Evolutionary conservation across 2,329 filamentous ascomycete genomes (phyloP), one percentile per base, ranked within the genome.

Genomic region (Penicillium sclerotiorum): DNA sequence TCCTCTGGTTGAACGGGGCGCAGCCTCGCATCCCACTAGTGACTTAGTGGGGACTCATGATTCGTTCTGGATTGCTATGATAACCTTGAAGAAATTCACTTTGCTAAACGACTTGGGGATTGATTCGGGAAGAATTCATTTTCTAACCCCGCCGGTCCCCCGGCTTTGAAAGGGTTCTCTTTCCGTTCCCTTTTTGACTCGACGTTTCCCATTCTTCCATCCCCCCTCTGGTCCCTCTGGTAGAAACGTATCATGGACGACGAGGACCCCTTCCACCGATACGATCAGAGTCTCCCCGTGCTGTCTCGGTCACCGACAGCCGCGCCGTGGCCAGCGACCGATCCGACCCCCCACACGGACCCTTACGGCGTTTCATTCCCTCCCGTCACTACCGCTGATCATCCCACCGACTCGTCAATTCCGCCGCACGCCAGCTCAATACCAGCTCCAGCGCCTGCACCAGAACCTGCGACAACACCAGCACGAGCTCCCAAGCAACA

Each of bases 241-340:
- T 17, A 5, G 8, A 17, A 51, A 25, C 17, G 28, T 17, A 55
- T 56, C 46, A 70, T 71, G 68, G 65, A 69, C 49, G 58, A 64
- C 63, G 64, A 70, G 59, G 56, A 61, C 46, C 47, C 52, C 48
- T 53, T 45, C 36, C 50, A 53, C 21, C 44, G 56, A 23, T 59
- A 63, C 48, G 60, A 68, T 52, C 61, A 64, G 47, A 58, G 60
- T 32, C 53, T 68, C 39, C 64, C 67, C 41, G 56, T 68, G 53
- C 59, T 65, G 37, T 54, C 58, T 39, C 57, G 63, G 51, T 49
- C 61, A 38, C 41, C 58, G 36, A 17, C 49, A 22, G 42, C 47
- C 41, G 43, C 45, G 38, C 49, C 47, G 53, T 63, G 63, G 55
- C 42, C 52, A 27, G 49, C 37, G 22, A 50, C 47, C 43, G 55